A percentile compares a stretch with the other conserved stretches of the same genome.
phyloP scores from a whole-genome alignment of 495 filamentous ascomycete species.

The Diplogelasinospora grovesii region DNA sequence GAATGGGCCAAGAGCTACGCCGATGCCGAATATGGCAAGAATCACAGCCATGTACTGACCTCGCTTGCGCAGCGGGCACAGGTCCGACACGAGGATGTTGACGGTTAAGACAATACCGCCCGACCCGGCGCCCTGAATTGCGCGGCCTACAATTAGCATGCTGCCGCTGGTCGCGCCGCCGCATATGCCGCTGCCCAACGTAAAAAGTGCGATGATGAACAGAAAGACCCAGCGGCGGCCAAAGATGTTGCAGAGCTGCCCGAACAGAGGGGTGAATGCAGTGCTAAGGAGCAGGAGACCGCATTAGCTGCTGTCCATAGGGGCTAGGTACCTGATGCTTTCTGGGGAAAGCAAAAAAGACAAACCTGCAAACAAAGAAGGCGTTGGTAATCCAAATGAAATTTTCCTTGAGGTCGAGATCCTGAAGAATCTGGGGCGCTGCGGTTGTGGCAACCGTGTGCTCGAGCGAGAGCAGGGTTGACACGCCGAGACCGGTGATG shows the following conservation, averaged over 20 bases:
- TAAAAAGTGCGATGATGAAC: conserved; percentile 27
- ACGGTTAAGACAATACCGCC: conserved; percentile 70
- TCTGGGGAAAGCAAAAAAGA: not conserved
- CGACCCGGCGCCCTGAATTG: conserved; percentile 69
- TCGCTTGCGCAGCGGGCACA: conserved; percentile 60
- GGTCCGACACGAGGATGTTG: conserved; percentile 60
- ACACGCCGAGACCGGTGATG: conserved; percentile 8
- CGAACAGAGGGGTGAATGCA: conserved; percentile 13
- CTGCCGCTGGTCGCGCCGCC: conserved; percentile 24
- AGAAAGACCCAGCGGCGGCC: conserved; percentile 10
- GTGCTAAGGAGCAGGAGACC: not conserved
- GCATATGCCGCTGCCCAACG: conserved; percentile 35
- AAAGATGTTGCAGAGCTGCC: conserved; percentile 17
- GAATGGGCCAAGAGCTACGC: conserved; percentile 60
- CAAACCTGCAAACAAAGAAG: conserved; percentile 24
- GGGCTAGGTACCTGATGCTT: too few species aligned
- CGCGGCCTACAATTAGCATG: conserved; percentile 68
- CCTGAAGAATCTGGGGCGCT: conserved; percentile 29
- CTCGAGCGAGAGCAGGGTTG: conserved; percentile 30
- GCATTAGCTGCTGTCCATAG: too few species aligned
- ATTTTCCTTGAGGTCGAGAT: conserved; percentile 22
- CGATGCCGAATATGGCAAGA: conserved; percentile 53
- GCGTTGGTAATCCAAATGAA: conserved; percentile 41
- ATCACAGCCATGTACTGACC: conserved; percentile 40
- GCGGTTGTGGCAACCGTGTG: conserved; percentile 36